phyloP scores from a whole-genome alignment of 495 filamentous ascomycete species.

The Echria macrotheca region DNA sequence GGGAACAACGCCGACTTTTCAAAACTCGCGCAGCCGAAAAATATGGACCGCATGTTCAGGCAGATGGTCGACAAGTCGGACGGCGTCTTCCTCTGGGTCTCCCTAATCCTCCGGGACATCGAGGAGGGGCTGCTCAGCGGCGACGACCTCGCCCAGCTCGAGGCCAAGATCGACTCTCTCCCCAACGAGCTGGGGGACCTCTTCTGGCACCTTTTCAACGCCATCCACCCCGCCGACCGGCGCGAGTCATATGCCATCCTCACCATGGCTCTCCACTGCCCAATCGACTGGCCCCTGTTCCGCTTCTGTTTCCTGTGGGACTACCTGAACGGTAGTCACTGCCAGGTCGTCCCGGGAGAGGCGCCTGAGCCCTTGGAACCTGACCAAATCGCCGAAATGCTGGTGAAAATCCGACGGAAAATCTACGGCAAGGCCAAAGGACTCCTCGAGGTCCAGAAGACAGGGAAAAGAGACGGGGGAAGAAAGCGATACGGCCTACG shows the following conservation, averaged over 20 bases:
- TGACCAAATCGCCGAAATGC: not conserved
- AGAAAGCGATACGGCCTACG: too few species aligned
- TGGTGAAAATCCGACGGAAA: not conserved
- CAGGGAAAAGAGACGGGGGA: too few species aligned
- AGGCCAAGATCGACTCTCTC: not conserved
- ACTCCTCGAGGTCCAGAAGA: not conserved
- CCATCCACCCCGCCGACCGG: not conserved
- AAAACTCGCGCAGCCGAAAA: not conserved
- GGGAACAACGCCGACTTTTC: constrained; percentile 1
- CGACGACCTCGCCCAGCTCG: not conserved
- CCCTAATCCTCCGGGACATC: not conserved
- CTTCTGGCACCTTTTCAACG: not conserved
- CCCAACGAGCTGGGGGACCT: not conserved
- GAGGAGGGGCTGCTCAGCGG: not conserved
- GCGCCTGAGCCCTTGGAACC: not conserved
- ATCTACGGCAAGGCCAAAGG: not conserved
- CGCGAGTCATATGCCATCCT: not conserved
- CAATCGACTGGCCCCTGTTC: not conserved
- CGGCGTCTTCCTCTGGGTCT: constrained; percentile 30
- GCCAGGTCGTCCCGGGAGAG: not conserved
- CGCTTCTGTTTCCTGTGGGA: not conserved
- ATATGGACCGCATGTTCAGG: not conserved
- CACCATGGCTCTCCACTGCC: not conserved
- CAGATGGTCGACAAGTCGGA: constrained; percentile 19
- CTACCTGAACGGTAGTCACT: not conserved